Evolutionary conservation across 1,284 basidiomycete genomes (phyloP).

Genomic region (Austroboletus rostrupii): DNA sequence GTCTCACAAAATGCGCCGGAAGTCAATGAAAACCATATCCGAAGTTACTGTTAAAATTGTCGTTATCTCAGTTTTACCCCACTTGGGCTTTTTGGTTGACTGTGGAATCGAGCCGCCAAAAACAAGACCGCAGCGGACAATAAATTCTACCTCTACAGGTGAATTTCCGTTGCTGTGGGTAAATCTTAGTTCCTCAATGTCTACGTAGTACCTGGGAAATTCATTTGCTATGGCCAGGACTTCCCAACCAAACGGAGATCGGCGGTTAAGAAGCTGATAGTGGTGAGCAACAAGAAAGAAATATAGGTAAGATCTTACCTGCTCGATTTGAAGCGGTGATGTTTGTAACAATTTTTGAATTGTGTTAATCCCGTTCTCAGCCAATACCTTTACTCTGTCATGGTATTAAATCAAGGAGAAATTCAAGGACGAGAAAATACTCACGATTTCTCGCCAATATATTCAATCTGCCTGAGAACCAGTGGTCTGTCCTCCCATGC

Average conservation of each 20-base stretch:
- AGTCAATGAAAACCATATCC: constrained; percentile 68
- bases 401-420: neutral
- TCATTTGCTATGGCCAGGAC: constrained; percentile 57
- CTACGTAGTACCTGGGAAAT: constrained; percentile 59
- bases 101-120: constrained; percentile 23
- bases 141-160: constrained; percentile 59
- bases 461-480: constrained; percentile 75
- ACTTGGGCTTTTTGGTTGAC: constrained; percentile 45
- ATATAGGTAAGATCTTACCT: constrained; percentile 38
- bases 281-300: constrained; percentile 4
- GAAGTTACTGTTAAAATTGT: constrained; percentile 69
- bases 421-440: constrained; percentile 22
- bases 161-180: constrained; percentile 40
- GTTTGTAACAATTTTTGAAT: constrained; percentile 55
- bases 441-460: constrained; percentile 84
- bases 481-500: constrained; percentile 83
- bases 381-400: constrained; percentile 64
- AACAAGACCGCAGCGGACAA: constrained; percentile 52
- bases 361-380: constrained; percentile 65
- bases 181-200: constrained; percentile 44
- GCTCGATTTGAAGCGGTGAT: constrained; percentile 58
- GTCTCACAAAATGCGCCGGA: constrained; percentile 68
- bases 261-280: constrained; percentile 68
- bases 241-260: constrained; percentile 67
- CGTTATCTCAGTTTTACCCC: constrained; percentile 53